Conservation (phyloP, 495 filamentous ascomycete genomes). For the Penicillium parvum region DNA sequence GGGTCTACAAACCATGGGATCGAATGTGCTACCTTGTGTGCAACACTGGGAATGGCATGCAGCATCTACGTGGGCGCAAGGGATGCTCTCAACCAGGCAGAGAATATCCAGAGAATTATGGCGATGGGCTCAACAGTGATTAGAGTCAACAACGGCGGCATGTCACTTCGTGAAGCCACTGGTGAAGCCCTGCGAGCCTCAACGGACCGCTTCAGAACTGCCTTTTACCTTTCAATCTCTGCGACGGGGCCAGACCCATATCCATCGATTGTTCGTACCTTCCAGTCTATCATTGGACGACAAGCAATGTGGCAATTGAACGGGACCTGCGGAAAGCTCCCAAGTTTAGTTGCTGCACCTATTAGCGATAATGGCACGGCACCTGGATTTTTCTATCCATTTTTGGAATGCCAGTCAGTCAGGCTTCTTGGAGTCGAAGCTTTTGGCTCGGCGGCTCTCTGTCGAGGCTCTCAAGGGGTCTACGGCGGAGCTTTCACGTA, state of each 20-base stretch:
- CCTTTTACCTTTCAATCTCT: constrained; percentile 92
- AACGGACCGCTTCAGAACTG: constrained; percentile 78
- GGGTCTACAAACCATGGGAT: constrained; percentile 94
- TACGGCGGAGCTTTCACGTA: constrained; percentile 91
- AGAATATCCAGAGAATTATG: constrained; percentile 93
- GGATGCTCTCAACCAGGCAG: constrained; percentile 85
- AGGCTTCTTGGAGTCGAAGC: constrained; percentile 91
- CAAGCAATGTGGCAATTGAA: constrained; percentile 78
- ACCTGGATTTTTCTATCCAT: constrained; percentile 93
- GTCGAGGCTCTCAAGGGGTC: constrained; percentile 79
- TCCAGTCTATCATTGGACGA: constrained; percentile 88
- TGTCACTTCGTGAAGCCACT: constrained; percentile 84
- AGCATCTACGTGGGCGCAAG: constrained; percentile 94
- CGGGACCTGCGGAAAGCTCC: constrained; percentile 70
- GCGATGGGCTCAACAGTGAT: constrained; percentile 83
- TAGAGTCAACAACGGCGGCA: constrained; percentile 75
- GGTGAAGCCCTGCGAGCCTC: constrained; percentile 87
- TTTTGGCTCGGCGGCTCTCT: constrained; percentile 64
- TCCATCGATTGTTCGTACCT: constrained; percentile 92
- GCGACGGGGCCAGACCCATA: constrained; percentile 94
- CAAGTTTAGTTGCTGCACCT: constrained; percentile 94
- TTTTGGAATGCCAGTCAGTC: constrained; percentile 74
- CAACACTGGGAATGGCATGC: constrained; percentile 92
- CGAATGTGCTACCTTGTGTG: constrained; percentile 88
- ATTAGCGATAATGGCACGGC: constrained; percentile 91